These are phyloP conservation scores for Pythium brassicae DNA, from an alignment of 352 stramenopile genomes.

Conservation along the genomic window DNA sequence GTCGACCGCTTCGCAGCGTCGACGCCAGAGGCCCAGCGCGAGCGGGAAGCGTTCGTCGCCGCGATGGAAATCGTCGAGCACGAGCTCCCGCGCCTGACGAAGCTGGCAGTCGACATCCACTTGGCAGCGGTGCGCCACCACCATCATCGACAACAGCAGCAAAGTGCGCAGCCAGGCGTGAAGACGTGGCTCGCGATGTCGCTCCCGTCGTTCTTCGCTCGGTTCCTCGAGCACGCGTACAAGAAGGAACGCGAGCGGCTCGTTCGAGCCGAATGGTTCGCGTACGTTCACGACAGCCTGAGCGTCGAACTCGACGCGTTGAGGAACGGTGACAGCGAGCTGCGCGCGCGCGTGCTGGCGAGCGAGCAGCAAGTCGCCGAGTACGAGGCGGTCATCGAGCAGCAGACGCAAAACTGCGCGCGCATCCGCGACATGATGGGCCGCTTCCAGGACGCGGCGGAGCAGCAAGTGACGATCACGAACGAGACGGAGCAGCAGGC, in stretches of 20 bases:
- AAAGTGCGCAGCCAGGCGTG: not conserved
- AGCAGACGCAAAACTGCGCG: conserved; percentile 43
- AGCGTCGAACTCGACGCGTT: conserved; percentile 40
- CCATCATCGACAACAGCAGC: not conserved
- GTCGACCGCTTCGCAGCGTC: not conserved
- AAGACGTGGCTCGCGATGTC: conserved; percentile 8
- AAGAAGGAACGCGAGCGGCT: conserved; percentile 4
- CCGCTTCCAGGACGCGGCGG: conserved; percentile 45
- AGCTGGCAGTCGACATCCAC: conserved; percentile 24
- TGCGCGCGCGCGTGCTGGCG: conserved; percentile 8
- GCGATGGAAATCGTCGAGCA: conserved; percentile 21
- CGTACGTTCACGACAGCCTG: conserved; percentile 26
- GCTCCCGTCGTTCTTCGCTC: conserved; percentile 17
- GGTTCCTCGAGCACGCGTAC: conserved; percentile 18
- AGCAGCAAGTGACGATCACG: conserved; percentile 60
- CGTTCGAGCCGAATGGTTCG: conserved; percentile 17
- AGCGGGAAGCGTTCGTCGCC: conserved; percentile 11
- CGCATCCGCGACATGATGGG: conserved; percentile 54
- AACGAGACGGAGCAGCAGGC: conserved; percentile 60
- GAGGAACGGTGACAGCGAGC: conserved; percentile 18
- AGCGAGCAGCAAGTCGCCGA: conserved; percentile 27
- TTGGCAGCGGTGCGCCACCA: conserved; percentile 1
- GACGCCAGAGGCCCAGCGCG: not conserved
- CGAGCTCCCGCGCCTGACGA: conserved; percentile 16
- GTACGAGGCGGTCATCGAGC: conserved; percentile 19